Evolutionary conservation across 371 early-diverging fungal genomes (phyloP).

Genomic region (Choanephora cucurbitarum): DNA sequence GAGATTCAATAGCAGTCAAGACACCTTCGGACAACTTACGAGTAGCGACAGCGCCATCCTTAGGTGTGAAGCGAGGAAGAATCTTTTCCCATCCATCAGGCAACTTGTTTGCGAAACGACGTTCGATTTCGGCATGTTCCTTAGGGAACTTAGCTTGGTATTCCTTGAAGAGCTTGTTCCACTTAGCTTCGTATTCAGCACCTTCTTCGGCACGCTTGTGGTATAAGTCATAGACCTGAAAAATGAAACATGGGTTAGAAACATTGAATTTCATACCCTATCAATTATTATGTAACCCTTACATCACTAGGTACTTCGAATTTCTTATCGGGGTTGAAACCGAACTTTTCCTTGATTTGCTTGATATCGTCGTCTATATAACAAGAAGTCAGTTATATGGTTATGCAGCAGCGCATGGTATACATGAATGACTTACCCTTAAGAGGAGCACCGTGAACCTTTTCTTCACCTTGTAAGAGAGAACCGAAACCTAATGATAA

Average conservation of each 20-base stretch:
- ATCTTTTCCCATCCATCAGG: constrained; percentile 72
- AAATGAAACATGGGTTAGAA: constrained; percentile 2
- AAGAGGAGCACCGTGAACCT: constrained; percentile 77
- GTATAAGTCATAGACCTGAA: constrained; percentile 68
- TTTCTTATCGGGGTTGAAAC: constrained; percentile 75
- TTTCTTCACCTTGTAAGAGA: constrained; percentile 83
- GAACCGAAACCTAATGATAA: constrained; percentile 75
- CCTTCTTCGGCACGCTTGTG: constrained; percentile 60
- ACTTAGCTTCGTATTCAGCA: constrained; percentile 62
- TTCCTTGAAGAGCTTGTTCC: constrained; percentile 71
- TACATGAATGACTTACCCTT: constrained; percentile 21
- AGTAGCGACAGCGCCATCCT: constrained; percentile 83
- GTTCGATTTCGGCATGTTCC: constrained; percentile 73
- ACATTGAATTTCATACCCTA: background rate
- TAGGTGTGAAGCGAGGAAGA: constrained; percentile 79
- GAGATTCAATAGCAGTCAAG: constrained; percentile 76
- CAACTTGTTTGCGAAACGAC: constrained; percentile 72
- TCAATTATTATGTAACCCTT: constrained; percentile 3
- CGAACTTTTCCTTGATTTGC: constrained; percentile 82
- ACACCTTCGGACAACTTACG: constrained; percentile 85
- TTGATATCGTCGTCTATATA: constrained; percentile 78
- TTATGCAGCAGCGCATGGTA: background rate
- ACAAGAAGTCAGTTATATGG: background rate
- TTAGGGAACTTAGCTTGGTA: constrained; percentile 69
- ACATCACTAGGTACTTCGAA: constrained; percentile 72